Evolutionary conservation across 139 green algal species (phyloP), one percentile per base, ranked within the genome.

Genomic region (Penium margaritaceum): DNA sequence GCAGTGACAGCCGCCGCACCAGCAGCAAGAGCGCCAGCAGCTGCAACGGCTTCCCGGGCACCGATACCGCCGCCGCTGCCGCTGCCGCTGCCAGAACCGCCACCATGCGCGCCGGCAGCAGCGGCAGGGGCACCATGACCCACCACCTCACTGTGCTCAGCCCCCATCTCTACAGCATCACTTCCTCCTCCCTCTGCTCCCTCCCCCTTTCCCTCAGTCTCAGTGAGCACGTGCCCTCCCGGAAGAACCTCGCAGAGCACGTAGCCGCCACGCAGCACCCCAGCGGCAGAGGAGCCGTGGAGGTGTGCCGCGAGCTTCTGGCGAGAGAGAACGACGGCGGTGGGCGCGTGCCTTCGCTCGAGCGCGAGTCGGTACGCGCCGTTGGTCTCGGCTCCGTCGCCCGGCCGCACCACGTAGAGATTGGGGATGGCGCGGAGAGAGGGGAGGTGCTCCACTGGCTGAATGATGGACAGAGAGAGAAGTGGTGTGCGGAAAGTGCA

Each of bases 341-440:
- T 90, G 46, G 94, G 94, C 15, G 32, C 67, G 38, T 74, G 63
- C 64, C 87, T 86, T 46, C 85, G 84, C 54, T 79, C 63, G 15
- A 84, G 14, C 67, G 87, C 90, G 12, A 88, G 88, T 84, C 93
- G 90, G 89, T 98, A 99, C 47, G 83, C 84, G 57, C 88, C 94
- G 12, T 89, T 88, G 32, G 90, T 96, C 88, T 99, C 94, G 75
- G 91, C 96, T 70, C 92, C 94, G 69, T 94, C 92, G 43, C 88
- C 89, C 6, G 94, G 94, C 69, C 94, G 86, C 53, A 96, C 87
- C 78, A 92, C 95, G 51, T 93, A 78, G 81, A 98, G 96, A 88
- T 96, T 93, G 82, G 94, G 94, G 91, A 99, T 98, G 74, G 90
- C 90, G 73, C 94, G 91, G 89, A 97, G 96, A 55, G 85, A 94